phyloP scores from a whole-genome alignment of 345 rosid genomes.

The Murraya paniculata region DNA sequence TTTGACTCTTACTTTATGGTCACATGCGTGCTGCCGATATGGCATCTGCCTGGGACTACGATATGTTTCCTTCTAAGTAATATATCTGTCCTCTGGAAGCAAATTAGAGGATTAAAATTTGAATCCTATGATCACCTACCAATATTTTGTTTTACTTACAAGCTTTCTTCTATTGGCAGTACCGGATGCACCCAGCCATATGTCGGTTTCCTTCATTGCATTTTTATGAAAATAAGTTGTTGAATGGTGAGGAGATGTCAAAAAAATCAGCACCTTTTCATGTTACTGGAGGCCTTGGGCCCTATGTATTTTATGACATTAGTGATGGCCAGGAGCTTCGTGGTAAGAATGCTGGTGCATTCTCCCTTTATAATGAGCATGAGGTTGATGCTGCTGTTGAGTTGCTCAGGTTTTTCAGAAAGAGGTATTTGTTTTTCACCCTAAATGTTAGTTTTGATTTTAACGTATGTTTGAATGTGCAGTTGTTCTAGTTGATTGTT shows the following conservation, averaged over 20 bases:
- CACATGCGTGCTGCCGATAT: neutral
- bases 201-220: slow-evolving; percentile 83
- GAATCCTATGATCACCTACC: neutral
- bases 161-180: slow-evolving; percentile 53
- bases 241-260: slow-evolving; percentile 69
- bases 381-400: slow-evolving; percentile 94
- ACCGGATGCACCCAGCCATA: slow-evolving; percentile 99
- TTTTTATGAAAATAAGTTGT: slow-evolving; percentile 80
- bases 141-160: slow-evolving; percentile 8
- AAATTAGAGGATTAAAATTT: neutral
- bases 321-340: slow-evolving; percentile 81
- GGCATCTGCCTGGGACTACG: neutral
- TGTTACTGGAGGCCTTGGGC: slow-evolving; percentile 61
- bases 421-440: slow-evolving; percentile 39
- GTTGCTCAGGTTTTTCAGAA: slow-evolving; percentile 65
- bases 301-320: slow-evolving; percentile 79
- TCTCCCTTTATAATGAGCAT: slow-evolving; percentile 74
- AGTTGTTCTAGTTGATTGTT: neutral
- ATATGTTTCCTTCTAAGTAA: neutral
- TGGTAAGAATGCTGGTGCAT: slow-evolving; percentile 66
- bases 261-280: slow-evolving; percentile 77
- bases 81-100: neutral
- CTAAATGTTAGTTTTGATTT: neutral
- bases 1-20: neutral
- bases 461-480: neutral